phyloP scores from a whole-genome alignment of 345 rosid species.

The Arabis hirsuta region DNA sequence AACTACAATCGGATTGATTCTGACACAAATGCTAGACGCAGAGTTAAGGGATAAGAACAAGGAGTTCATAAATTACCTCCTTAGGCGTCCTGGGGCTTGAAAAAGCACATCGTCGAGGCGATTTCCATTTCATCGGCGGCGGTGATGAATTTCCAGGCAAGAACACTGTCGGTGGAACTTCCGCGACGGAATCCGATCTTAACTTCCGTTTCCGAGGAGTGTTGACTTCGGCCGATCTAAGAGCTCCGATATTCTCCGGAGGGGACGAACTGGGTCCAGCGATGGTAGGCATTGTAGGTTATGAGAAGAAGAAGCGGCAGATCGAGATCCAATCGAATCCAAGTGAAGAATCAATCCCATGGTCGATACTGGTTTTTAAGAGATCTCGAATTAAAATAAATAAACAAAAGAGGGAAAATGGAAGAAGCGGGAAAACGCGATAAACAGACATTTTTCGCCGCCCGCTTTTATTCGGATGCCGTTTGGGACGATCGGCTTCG shows the following conservation, averaged over 20 bases:
- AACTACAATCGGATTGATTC: conserved; percentile 5
- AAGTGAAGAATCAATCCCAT: conserved; percentile 37
- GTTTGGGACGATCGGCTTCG: conserved; percentile 38
- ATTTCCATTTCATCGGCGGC: conserved; percentile 54
- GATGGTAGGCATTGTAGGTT: conserved; percentile 62
- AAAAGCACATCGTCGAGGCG: conserved; percentile 53
- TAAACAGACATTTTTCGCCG: conserved; percentile 34
- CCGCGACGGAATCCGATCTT: conserved; percentile 52
- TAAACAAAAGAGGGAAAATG: conserved; percentile 31
- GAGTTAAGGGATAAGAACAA: neutral
- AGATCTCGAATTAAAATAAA: too few species aligned
- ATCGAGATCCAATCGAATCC: conserved; percentile 11
- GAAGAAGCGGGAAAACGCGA: conserved; percentile 53
- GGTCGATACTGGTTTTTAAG: conserved; percentile 37
- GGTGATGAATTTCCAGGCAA: conserved; percentile 19
- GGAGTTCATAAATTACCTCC: conserved; percentile 19
- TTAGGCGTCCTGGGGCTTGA: conserved; percentile 45
- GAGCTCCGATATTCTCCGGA: conserved; percentile 37
- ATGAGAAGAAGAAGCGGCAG: conserved; percentile 9
- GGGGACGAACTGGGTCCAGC: conserved; percentile 53
- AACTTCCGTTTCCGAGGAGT: conserved; percentile 60
- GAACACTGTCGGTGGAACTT: conserved; percentile 10
- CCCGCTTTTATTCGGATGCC: conserved; percentile 38
- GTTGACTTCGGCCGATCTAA: conserved; percentile 46
- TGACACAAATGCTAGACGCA: neutral